A percentile compares a stretch with the other conserved stretches of the same genome.
These are phyloP conservation scores for Sphagnum contortum DNA, from an alignment of 225 moss, liverwort and hornwort genomes.

Conservation along the genomic window DNA sequence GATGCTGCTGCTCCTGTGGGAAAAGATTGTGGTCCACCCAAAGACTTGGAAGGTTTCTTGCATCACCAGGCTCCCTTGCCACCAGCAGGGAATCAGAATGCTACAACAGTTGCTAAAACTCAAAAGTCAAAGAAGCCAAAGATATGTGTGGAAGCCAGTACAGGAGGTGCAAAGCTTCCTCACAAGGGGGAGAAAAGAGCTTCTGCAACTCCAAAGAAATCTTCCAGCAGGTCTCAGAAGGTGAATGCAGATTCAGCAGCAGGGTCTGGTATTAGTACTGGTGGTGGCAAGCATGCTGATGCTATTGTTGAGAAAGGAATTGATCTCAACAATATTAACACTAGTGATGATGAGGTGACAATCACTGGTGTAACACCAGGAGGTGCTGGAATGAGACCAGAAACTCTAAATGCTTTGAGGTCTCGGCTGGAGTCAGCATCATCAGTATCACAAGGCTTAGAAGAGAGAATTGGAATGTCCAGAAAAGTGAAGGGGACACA, in stretches of 20 bases:
- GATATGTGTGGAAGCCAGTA: slow-evolving; percentile 7
- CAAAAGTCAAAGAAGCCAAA: slow-evolving; percentile 8
- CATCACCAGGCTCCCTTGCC: neutral
- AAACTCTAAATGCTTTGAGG: neutral
- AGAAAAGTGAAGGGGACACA: slow-evolving; percentile 13
- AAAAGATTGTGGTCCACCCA: slow-evolving; percentile 1
- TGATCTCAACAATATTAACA: slow-evolving; percentile 20
- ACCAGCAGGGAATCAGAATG: slow-evolving; percentile 3
- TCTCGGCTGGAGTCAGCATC: neutral
- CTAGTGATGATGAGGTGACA: slow-evolving; percentile 37
- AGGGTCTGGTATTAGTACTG: slow-evolving; percentile 10
- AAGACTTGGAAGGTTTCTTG: slow-evolving; percentile 13
- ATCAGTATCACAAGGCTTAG: neutral
- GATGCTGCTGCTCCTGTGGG: neutral
- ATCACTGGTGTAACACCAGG: slow-evolving; percentile 18
- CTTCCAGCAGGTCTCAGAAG: neutral
- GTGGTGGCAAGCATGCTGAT: slow-evolving; percentile 6
- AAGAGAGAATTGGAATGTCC: slow-evolving; percentile 10
- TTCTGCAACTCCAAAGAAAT: no score
- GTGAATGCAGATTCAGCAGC: neutral
- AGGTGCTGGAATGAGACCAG: slow-evolving; percentile 4
- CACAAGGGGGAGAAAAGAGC: slow-evolving; percentile 6
- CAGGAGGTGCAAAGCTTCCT: slow-evolving; percentile 1
- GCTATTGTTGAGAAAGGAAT: slow-evolving; percentile 6
- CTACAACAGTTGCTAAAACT: no score